Evolutionary conservation across 345 rosid genomes (phyloP).

Genomic region (Abelmoschus esculentus): DNA sequence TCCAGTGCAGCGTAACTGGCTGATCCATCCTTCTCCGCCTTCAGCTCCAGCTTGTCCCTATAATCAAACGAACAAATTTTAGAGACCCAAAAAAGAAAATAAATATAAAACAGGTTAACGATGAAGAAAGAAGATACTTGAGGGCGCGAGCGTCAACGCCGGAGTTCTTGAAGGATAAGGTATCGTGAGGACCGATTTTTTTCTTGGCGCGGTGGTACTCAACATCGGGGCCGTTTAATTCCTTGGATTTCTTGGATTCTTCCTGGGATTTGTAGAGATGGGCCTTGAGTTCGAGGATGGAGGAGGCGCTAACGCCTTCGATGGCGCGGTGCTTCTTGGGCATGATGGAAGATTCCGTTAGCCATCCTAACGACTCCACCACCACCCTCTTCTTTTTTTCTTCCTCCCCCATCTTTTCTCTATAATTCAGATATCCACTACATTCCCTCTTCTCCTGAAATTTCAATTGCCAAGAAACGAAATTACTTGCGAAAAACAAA

Average conservation of each 20-base stretch:
- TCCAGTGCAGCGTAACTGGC: constrained; percentile 82
- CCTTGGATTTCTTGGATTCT: constrained; percentile 64
- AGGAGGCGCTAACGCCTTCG: constrained; percentile 81
- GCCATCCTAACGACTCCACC: constrained; percentile 92
- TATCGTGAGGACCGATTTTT: constrained; percentile 35
- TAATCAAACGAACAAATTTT: background rate
- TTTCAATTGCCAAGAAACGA: background rate
- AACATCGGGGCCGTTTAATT: constrained; percentile 42
- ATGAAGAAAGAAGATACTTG: constrained; percentile 31
- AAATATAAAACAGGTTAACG: too few species aligned
- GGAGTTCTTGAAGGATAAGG: constrained; percentile 61
- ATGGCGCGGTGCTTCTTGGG: constrained; percentile 89
- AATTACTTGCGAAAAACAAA: background rate
- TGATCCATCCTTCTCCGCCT: constrained; percentile 73
- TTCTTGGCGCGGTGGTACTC: constrained; percentile 77
- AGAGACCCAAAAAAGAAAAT: background rate
- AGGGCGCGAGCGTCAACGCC: constrained; percentile 73
- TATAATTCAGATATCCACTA: background rate
- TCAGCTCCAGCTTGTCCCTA: constrained; percentile 84
- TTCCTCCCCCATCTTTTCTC: constrained; percentile 27
- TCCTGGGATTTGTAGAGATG: constrained; percentile 83
- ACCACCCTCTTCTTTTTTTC: constrained; percentile 40
- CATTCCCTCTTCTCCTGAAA: background rate
- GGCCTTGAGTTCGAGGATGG: constrained; percentile 85
- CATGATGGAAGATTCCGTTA: constrained; percentile 81